Conservation (phyloP, 192 early-diverging fungal species). For the Pilaira anomala region DNA sequence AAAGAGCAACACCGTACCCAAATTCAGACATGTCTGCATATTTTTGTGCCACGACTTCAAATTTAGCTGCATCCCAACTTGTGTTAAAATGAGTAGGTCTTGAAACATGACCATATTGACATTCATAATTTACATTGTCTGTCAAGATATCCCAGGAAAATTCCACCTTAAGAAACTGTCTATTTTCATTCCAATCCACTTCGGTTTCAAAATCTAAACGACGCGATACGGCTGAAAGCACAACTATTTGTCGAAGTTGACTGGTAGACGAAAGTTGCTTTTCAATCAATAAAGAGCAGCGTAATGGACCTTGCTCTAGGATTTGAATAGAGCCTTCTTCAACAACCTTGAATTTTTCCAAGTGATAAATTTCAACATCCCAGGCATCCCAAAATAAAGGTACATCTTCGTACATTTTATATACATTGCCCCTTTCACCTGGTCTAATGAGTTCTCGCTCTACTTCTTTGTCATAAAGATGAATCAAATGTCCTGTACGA, state of each 20-base stretch:
- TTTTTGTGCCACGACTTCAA: conserved; percentile 96
- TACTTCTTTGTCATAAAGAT: conserved; percentile 58
- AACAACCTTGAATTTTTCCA: conserved; percentile 77
- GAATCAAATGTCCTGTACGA: conserved; percentile 65
- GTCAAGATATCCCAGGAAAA: conserved; percentile 78
- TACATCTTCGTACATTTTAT: conserved; percentile 84
- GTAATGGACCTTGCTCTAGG: conserved; percentile 76
- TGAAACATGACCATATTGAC: conserved; percentile 87
- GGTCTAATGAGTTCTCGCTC: conserved; percentile 55
- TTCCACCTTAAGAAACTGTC: conserved; percentile 87
- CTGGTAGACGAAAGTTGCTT: conserved; percentile 65
- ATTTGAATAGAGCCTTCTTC: conserved; percentile 55
- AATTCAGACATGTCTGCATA: conserved; percentile 96
- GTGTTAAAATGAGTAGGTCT: conserved; percentile 96
- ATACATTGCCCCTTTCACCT: conserved; percentile 67
- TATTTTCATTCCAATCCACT: conserved; percentile 91
- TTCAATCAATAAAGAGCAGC: conserved; percentile 68
- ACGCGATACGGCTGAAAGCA: conserved; percentile 66
- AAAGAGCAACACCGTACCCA: conserved; percentile 89
- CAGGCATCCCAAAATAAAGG: conserved; percentile 78
- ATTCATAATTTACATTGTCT: conserved; percentile 89
- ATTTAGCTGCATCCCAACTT: conserved; percentile 85
- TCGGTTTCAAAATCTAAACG: conserved; percentile 86
- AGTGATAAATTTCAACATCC: conserved; percentile 82
- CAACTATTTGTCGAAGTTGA: conserved; percentile 70